Base-by-base conservation (phyloP, 192 early-diverging fungal species). In the Coemansia sp. region DNA sequence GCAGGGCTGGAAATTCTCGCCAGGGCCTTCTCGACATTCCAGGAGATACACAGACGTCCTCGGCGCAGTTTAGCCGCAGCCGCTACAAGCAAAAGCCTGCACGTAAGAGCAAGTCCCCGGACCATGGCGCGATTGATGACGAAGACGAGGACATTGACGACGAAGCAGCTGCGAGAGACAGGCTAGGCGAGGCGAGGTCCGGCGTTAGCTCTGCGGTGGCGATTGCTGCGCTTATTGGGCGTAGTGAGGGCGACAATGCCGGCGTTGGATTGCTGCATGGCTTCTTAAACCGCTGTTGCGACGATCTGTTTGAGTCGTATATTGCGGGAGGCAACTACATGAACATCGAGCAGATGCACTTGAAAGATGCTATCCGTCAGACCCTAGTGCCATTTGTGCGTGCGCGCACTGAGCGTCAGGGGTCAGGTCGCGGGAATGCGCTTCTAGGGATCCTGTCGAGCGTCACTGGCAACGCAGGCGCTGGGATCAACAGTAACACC, bases 271-370 rank as follows among this genome's bases (percentile, higher is more conserved):
- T 91, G 8, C 77, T 94, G n/a, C 83, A 87, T 14, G 86, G 87
- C 26, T 90, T 90, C 24, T 68, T 97, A 55, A 90, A 95, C 67
- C 92, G 95, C 38, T 95, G 91, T 71, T 90, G 95, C 76, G 93
- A 95, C 60, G 97, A 98, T 67, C 86, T 98, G 58, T 98, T 95
- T 80, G 93, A 97, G 33, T 92, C 97, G 39, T 97, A 95, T 74
- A 91, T 91, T 18, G 92, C 95, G 48, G 93, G 91, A 16, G 88
- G 92, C 64, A 91, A 92, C 66, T 98, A 97, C 71, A 83, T 97
- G 52, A 85, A 88, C 8, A 88, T 87, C 26, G 96, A 98, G 76
- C 76, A 86, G 36, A 68, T 83, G 12, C 92, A 90, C 41, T 67
- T 98, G 12, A 71, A 69, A 39, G 90, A 94, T 34, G 76, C 88